Conservation (phyloP, 208 protist species). For the Crithidia fasciculata region DNA sequence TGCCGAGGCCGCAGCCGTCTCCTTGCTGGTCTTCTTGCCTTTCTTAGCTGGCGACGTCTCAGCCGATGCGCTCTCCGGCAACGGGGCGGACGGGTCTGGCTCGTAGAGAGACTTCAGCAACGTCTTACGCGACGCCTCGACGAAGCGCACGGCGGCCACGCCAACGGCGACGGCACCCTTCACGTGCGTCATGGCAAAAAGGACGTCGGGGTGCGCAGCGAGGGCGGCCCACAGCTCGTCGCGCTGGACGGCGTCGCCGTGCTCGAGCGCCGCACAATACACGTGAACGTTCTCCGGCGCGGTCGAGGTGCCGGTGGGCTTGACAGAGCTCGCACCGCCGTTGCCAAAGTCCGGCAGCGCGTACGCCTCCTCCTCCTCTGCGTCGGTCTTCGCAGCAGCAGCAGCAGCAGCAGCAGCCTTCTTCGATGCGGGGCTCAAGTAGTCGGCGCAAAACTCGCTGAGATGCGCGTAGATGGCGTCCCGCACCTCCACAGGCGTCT, state of each 20-base stretch:
- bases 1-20: not conserved
- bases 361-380: constrained; percentile 22
- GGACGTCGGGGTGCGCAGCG: constrained; percentile 20
- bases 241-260: constrained; percentile 75
- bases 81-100: constrained; percentile 20
- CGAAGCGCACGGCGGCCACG: constrained; percentile 42
- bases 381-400: not conserved
- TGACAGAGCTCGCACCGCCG: not conserved
- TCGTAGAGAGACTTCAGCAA: constrained; percentile 23
- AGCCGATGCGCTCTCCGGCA: not conserved
- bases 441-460: constrained; percentile 68
- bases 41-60: not conserved
- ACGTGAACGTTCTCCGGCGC: constrained; percentile 48
- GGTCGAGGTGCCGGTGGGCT: not conserved
- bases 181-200: constrained; percentile 44
- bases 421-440: constrained; percentile 40
- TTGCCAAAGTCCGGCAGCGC: constrained; percentile 78
- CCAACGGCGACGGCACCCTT: constrained; percentile 42
- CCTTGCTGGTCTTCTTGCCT: not conserved
- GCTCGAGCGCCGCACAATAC: constrained; percentile 69
- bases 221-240: constrained; percentile 63
- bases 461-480: constrained; percentile 82
- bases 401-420: not conserved
- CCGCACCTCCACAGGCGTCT: constrained; percentile 64
- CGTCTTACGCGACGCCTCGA: constrained; percentile 29